These are phyloP conservation scores for Phaeosphaeriaceae sp. DNA, from an alignment of 2,329 filamentous ascomycete species.

Conservation along the genomic window DNA sequence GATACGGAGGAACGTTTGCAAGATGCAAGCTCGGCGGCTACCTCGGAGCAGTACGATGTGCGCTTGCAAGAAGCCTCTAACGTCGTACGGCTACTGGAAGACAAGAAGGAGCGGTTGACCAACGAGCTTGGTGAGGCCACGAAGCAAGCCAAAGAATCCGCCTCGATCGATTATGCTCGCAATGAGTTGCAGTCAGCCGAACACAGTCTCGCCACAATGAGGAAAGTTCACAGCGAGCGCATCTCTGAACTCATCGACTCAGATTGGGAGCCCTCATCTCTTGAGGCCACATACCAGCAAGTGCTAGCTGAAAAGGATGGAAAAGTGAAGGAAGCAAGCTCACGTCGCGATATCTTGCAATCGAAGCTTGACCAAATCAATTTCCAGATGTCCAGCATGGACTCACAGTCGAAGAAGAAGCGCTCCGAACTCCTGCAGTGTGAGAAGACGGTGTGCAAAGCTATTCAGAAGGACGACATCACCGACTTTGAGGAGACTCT, in stretches of 20 bases:
- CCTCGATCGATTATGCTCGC: constrained; percentile 81
- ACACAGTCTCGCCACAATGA: constrained; percentile 78
- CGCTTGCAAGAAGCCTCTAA: constrained; percentile 72
- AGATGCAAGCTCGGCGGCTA: constrained; percentile 68
- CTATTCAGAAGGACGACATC: constrained; percentile 46
- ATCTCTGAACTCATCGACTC: constrained; percentile 69
- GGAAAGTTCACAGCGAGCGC: constrained; percentile 74
- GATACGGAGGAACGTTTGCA: constrained; percentile 71
- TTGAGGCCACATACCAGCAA: constrained; percentile 75
- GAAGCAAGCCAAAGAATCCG: constrained; percentile 79
- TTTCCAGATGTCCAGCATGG: constrained; percentile 71
- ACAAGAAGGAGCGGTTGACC: constrained; percentile 73
- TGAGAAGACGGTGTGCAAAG: constrained; percentile 67
- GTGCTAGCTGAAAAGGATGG: constrained; percentile 65
- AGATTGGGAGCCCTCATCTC: constrained; percentile 71
- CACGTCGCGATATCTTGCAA: constrained; percentile 71
- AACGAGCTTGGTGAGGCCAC: constrained; percentile 85
- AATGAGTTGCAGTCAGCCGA: constrained; percentile 79
- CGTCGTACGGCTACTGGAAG: constrained; percentile 73
- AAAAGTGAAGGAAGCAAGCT: constrained; percentile 69
- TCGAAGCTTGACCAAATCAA: constrained; percentile 80
- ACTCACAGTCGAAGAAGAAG: constrained; percentile 70
- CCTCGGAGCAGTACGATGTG: constrained; percentile 71
- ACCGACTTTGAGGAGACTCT: constrained; percentile 60
- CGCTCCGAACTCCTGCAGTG: constrained; percentile 67